These are phyloP conservation scores for Rhodotorula sp. DNA, from an alignment of 1,284 basidiomycete species.

Conservation along the genomic window DNA sequence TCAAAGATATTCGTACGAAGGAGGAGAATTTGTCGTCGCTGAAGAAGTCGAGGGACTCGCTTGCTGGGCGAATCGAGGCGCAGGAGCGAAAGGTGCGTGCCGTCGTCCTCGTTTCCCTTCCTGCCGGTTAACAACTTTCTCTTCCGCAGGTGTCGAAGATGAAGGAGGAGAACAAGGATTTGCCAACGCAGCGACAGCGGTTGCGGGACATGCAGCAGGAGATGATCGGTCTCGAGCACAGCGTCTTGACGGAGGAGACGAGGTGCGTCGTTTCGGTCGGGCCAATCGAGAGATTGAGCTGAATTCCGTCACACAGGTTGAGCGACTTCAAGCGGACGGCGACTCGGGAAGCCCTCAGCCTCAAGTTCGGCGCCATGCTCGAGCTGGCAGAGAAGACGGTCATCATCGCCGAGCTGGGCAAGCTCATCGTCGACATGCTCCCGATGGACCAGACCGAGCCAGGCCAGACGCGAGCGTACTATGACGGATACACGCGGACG, in stretches of 20 bases:
- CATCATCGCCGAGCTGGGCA: conserved; percentile 45
- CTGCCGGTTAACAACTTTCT: background rate
- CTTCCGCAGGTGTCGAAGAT: conserved; percentile 42
- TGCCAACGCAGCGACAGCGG: conserved; percentile 35
- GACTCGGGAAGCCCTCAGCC: conserved; percentile 24
- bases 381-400: conserved; percentile 46
- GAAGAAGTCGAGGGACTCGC: conserved; percentile 41
- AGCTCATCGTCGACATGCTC: conserved; percentile 45
- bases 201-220: conserved; percentile 44
- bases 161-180: conserved; percentile 47
- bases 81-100: conserved; percentile 42
- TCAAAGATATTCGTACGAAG: conserved; percentile 43
- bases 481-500: conserved; percentile 41
- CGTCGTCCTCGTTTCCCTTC: background rate
- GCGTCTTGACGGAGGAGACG: conserved; percentile 45
- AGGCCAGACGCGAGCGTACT: conserved; percentile 37
- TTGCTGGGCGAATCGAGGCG: conserved; percentile 42
- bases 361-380: conserved; percentile 45
- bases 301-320: conserved; percentile 4
- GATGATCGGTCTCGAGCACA: conserved; percentile 44
- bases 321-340: conserved; percentile 36
- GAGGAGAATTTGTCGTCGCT: conserved; percentile 44
- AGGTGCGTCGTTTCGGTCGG: conserved; percentile 2
- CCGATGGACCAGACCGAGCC: conserved; percentile 42
- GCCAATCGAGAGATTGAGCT: background rate